These are phyloP conservation scores for Tylopilus felleus DNA, from an alignment of 768 basidiomycete species.

Conservation along the genomic window DNA sequence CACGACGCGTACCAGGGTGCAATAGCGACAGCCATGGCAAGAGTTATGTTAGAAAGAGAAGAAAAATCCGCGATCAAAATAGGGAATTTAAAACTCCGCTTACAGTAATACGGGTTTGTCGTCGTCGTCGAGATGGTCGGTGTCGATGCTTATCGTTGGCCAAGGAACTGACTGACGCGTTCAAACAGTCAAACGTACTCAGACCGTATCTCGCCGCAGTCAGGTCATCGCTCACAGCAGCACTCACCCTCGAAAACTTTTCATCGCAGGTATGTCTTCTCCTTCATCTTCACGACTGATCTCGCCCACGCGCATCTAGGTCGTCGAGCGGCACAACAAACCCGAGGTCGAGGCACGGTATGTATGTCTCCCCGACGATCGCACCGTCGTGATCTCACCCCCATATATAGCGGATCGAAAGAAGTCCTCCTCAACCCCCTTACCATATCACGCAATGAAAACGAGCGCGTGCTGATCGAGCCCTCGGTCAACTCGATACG, in stretches of 20 bases:
- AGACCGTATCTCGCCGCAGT: slow-evolving; percentile 96
- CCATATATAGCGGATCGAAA: slow-evolving; percentile 68
- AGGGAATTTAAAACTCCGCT: slow-evolving; percentile 45
- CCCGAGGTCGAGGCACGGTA: slow-evolving; percentile 92
- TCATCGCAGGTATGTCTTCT: slow-evolving; percentile 61
- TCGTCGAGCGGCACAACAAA: slow-evolving; percentile 96
- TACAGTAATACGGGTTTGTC: too few species aligned
- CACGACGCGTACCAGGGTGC: slow-evolving; percentile 57
- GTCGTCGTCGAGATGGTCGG: slow-evolving; percentile 48
- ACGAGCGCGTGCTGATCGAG: slow-evolving; percentile 95
- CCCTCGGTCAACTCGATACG: slow-evolving; percentile 97
- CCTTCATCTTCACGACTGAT: slow-evolving; percentile 8
- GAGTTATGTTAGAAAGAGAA: slow-evolving; percentile 3
- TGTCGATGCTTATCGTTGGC: slow-evolving; percentile 4
- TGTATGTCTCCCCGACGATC: slow-evolving; percentile 16
- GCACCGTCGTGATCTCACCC: slow-evolving; percentile 1
- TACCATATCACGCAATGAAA: slow-evolving; percentile 94
- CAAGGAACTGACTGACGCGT: slow-evolving; percentile 8
- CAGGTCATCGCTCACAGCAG: slow-evolving; percentile 94
- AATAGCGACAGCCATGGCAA: slow-evolving; percentile 55
- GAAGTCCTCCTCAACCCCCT: slow-evolving; percentile 94
- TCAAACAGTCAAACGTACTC: slow-evolving; percentile 82
- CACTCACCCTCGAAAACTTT: slow-evolving; percentile 96
- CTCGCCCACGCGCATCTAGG: slow-evolving; percentile 40
- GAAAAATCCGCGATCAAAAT: not conserved